Conservation (phyloP, 2,329 filamentous ascomycete genomes). For the Acephala macrosclerotiorum region DNA sequence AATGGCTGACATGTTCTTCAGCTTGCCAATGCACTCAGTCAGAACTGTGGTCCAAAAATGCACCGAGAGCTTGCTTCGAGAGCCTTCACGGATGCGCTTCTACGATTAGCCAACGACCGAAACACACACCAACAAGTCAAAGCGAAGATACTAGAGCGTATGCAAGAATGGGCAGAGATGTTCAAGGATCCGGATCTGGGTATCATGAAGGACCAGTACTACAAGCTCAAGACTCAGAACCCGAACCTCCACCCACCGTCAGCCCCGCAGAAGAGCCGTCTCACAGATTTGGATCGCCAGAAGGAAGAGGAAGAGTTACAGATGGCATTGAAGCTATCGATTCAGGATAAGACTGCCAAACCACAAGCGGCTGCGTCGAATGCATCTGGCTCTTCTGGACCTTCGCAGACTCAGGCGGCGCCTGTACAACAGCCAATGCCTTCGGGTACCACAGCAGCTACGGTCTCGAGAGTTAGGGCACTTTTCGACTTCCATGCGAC, state of each 20-base stretch:
- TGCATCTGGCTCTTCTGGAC: slow-evolving; percentile 48
- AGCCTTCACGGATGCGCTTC: slow-evolving; percentile 86
- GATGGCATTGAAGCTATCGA: slow-evolving; percentile 90
- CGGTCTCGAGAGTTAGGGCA: slow-evolving; percentile 91
- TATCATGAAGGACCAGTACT: slow-evolving; percentile 96
- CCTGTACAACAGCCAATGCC: slow-evolving; percentile 63
- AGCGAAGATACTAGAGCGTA: slow-evolving; percentile 93
- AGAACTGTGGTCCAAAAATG: slow-evolving; percentile 74
- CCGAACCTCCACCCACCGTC: slow-evolving; percentile 90
- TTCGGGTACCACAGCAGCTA: slow-evolving; percentile 92
- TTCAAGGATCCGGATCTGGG: slow-evolving; percentile 91
- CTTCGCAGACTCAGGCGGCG: slow-evolving; percentile 48
- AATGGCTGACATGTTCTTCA: slow-evolving; percentile 43
- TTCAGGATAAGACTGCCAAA: slow-evolving; percentile 83
- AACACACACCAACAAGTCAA: slow-evolving; percentile 98
- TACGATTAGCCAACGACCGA: slow-evolving; percentile 90
- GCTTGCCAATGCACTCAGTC: slow-evolving; percentile 75
- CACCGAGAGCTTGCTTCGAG: slow-evolving; percentile 75
- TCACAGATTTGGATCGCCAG: slow-evolving; percentile 87
- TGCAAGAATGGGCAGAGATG: slow-evolving; percentile 97
- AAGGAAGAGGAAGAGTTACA: slow-evolving; percentile 98
- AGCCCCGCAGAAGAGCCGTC: slow-evolving; percentile 89
- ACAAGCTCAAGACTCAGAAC: slow-evolving; percentile 83
- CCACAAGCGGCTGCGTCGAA: slow-evolving; percentile 50
- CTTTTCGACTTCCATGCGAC: slow-evolving; percentile 95